These are phyloP conservation scores for Vicia sativa DNA, from an alignment of 306 rosid genomes.

Conservation along the genomic window DNA sequence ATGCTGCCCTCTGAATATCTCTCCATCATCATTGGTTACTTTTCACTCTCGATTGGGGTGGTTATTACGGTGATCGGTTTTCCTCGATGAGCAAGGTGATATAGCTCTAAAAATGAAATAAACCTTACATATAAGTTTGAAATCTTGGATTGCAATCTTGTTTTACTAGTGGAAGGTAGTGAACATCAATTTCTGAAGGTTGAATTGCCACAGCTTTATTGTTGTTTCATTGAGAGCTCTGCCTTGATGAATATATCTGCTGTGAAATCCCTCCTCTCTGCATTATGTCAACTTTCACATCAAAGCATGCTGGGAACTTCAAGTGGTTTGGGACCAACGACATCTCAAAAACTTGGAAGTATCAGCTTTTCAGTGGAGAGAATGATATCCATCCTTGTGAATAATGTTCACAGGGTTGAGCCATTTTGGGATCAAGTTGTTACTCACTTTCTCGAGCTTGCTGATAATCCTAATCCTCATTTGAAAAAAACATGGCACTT, in stretches of 20 bases:
- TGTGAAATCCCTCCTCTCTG: slow-evolving; percentile 89
- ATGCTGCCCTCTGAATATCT: slow-evolving; percentile 85
- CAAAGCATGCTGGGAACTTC: slow-evolving; percentile 70
- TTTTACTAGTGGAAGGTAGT: slow-evolving; percentile 63
- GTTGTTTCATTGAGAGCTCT: slow-evolving; percentile 85
- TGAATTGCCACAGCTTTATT: slow-evolving; percentile 65
- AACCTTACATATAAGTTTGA: slow-evolving; percentile 70
- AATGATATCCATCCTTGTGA: slow-evolving; percentile 89
- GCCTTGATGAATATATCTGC: slow-evolving; percentile 90
- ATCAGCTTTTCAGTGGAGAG: slow-evolving; percentile 92
- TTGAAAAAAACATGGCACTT: slow-evolving; percentile 86
- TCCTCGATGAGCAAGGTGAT: slow-evolving; percentile 39
- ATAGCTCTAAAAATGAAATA: slow-evolving; percentile 46
- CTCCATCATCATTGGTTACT: slow-evolving; percentile 85
- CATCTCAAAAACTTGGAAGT: slow-evolving; percentile 85
- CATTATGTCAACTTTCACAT: slow-evolving; percentile 86
- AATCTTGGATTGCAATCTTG: slow-evolving; percentile 87
- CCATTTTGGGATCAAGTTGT: slow-evolving; percentile 94
- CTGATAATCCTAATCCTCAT: slow-evolving; percentile 77
- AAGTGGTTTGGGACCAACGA: slow-evolving; percentile 63
- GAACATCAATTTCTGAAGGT: slow-evolving; percentile 70
- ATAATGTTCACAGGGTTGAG: slow-evolving; percentile 92
- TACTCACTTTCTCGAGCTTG: slow-evolving; percentile 95
- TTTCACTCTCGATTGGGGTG: slow-evolving; percentile 78
- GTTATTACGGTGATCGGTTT: slow-evolving; percentile 47